phyloP scores from a whole-genome alignment of 257 asterid species.

The Cynanchum wilfordii region DNA sequence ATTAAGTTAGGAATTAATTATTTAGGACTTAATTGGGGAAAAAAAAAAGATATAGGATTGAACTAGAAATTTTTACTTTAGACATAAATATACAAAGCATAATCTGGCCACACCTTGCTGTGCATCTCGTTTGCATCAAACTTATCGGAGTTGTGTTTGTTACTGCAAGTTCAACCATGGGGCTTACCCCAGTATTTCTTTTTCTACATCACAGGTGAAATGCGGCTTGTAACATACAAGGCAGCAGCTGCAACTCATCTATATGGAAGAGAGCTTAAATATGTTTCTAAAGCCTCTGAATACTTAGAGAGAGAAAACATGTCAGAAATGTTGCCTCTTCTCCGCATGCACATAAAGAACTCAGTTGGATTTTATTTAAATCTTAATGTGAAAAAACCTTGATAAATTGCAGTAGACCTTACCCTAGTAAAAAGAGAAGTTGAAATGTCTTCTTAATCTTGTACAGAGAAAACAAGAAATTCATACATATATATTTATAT shows the following conservation, averaged over 20 bases:
- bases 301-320: constrained; percentile 35
- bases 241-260: constrained; percentile 74
- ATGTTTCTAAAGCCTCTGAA: constrained; percentile 43
- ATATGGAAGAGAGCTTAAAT: constrained; percentile 54
- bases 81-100: not conserved
- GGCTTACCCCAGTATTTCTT: not conserved
- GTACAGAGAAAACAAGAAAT: no score
- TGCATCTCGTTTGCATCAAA: not conserved
- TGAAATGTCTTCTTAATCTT: no score
- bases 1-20: no score
- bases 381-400: constrained; percentile 10
- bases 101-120: not conserved
- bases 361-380: constrained; percentile 48
- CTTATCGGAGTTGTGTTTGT: not conserved
- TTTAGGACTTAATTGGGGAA: no score
- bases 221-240: constrained; percentile 54
- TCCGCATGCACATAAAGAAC: constrained; percentile 44
- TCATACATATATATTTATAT: no score
- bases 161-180: not conserved
- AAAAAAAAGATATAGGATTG: no score
- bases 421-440: not conserved
- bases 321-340: constrained; percentile 44
- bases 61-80: no score
- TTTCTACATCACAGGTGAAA: constrained; percentile 46
- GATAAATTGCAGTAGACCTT: not conserved